Evolutionary conservation across 2,329 filamentous ascomycete species (phyloP).

Genomic region (Paraphoma sp.): DNA sequence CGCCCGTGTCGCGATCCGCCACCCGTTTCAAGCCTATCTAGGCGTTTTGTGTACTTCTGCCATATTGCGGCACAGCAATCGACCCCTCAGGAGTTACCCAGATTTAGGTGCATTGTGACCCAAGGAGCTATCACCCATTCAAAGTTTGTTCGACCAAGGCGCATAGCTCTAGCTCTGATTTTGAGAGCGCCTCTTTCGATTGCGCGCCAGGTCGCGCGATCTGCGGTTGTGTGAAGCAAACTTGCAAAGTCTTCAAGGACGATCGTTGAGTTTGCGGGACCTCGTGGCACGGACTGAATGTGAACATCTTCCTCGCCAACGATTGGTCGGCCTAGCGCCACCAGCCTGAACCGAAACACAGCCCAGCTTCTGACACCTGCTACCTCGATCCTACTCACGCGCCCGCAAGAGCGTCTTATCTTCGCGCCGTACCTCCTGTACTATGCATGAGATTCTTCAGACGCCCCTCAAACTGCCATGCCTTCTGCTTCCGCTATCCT

Average conservation of each 20-base stretch:
- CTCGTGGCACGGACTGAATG: conserved; percentile 4
- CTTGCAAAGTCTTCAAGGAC: too few relatives aligned
- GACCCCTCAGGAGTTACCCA: too few relatives aligned
- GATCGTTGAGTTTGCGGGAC: too few relatives aligned
- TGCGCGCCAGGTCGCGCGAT: too few relatives aligned
- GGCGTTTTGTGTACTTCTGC: too few relatives aligned
- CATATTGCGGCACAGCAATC: conserved; percentile 4
- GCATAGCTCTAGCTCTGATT: too few relatives aligned
- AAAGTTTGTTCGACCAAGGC: too few relatives aligned
- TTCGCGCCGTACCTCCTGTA: not conserved
- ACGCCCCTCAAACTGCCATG: conserved; percentile 14
- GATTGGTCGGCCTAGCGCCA: conserved; percentile 15
- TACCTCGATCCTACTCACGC: conserved; percentile 2
- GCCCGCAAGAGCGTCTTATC: not conserved
- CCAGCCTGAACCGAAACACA: conserved; percentile 8
- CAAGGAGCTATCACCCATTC: too few relatives aligned
- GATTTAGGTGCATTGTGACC: too few relatives aligned
- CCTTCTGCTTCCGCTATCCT: conserved; percentile 23
- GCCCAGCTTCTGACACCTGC: not conserved
- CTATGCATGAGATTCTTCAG: not conserved
- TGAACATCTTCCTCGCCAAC: not conserved
- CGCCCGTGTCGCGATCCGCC: not conserved
- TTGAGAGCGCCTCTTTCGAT: too few relatives aligned
- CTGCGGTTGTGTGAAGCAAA: too few relatives aligned
- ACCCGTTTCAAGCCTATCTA: not conserved